phyloP scores from a whole-genome alignment of 352 stramenopile genomes.

The Pythium folliculosum region DNA sequence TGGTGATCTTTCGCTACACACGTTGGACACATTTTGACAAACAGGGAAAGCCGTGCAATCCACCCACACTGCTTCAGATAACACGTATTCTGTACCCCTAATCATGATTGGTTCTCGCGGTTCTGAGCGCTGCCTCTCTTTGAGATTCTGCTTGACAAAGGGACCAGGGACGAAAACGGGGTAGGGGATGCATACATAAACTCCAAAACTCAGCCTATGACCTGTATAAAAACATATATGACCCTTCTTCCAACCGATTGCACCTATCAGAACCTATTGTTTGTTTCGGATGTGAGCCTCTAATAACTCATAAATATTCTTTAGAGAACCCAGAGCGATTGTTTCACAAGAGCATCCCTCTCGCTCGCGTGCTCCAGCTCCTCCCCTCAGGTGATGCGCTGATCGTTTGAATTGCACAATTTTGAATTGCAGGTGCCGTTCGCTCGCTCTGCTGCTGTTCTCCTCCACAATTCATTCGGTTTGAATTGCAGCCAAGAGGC shows the following conservation, averaged over 20 bases:
- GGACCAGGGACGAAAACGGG: not conserved
- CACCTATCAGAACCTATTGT: too few species aligned
- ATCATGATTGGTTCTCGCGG: not conserved
- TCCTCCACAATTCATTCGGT: not conserved
- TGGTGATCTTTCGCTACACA: conserved; percentile 2
- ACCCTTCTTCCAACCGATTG: not conserved
- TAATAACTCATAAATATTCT: not conserved
- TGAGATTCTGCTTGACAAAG: not conserved
- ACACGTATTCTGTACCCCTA: not conserved
- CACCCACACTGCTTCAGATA: too few species aligned
- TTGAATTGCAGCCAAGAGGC: conserved; percentile 5
- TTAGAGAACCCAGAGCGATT: not conserved
- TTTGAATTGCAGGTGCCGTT: not conserved
- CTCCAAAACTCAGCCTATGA: not conserved
- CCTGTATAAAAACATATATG: not conserved
- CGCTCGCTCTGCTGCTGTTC: not conserved
- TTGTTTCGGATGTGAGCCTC: too few species aligned
- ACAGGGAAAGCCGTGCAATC: too few species aligned
- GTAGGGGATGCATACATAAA: not conserved
- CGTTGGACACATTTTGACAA: not conserved
- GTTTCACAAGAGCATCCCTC: not conserved
- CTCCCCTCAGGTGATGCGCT: conserved; percentile 4
- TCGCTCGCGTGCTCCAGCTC: not conserved
- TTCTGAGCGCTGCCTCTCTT: not conserved
- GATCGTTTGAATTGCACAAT: conserved; percentile 3